Percentiles rank a stretch among this genome's conserved stretches.
These are phyloP conservation scores for Fusarium sp. DNA, from an alignment of 2,329 filamentous ascomycete species.

Conservation along the genomic window DNA sequence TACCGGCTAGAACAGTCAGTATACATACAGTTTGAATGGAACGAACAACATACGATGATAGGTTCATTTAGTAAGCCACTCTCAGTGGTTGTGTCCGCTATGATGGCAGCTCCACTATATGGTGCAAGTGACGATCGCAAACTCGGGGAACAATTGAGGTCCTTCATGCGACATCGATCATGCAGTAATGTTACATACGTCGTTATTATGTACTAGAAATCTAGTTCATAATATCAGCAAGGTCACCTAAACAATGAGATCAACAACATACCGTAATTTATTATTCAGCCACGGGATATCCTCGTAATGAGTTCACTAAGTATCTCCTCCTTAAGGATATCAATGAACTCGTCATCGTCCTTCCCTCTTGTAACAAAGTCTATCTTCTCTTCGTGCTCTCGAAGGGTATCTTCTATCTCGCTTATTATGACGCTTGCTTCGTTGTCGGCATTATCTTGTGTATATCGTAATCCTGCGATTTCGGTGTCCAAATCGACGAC, in stretches of 20 bases:
- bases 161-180: rapidly evolving
- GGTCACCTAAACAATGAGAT: too few relatives aligned
- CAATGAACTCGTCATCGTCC: background rate
- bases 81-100: too few relatives aligned
- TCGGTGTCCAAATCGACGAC: background rate
- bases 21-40: too few relatives aligned
- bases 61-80: too few relatives aligned
- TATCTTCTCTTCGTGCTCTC: background rate
- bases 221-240: background rate
- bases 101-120: too few relatives aligned
- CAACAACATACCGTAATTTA: background rate
- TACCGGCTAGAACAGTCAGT: too few relatives aligned
- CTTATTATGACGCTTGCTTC: background rate
- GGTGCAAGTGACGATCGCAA: too few relatives aligned
- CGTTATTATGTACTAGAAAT: background rate
- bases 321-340: background rate
- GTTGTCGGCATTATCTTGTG: background rate
- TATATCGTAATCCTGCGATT: background rate
- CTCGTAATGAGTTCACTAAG: background rate
- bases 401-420: background rate
- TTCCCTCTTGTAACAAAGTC: background rate
- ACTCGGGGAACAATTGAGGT: too few relatives aligned
- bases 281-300: background rate
- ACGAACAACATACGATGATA: too few relatives aligned
- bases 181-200: background rate